phyloP scores from a whole-genome alignment of 2,329 filamentous ascomycete species.

The Stachybotrys chartarum region DNA sequence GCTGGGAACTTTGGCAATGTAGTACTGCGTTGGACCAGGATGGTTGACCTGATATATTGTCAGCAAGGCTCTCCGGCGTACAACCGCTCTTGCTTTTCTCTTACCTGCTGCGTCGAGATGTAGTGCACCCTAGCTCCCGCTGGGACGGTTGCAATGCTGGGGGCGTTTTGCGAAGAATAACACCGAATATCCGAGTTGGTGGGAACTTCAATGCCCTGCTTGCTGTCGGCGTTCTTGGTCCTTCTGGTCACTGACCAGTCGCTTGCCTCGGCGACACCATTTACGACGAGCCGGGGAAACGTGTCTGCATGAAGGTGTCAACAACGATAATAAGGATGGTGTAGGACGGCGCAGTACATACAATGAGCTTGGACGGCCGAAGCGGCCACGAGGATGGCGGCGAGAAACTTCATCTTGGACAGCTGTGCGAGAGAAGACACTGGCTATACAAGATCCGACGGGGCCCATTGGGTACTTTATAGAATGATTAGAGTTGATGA shows the following conservation, averaged over 20 bases:
- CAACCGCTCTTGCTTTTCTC: background rate
- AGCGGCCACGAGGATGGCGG: background rate
- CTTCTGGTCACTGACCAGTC: background rate
- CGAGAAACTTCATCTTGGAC: background rate
- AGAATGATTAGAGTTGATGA: too few species aligned
- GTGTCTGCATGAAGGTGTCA: background rate
- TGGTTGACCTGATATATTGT: background rate
- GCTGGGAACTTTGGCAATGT: background rate
- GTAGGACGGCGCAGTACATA: background rate
- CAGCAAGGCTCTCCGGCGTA: background rate
- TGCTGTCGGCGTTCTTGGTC: background rate
- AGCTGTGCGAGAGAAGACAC: background rate
- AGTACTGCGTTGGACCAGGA: background rate
- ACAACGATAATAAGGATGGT: background rate
- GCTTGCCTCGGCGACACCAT: background rate
- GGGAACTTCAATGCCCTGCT: background rate
- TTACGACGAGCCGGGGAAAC: background rate
- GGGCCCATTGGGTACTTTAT: background rate
- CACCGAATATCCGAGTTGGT: background rate
- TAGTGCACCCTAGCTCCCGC: background rate
- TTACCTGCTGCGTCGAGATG: conserved; percentile 1
- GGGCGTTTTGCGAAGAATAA: background rate
- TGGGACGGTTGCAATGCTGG: background rate
- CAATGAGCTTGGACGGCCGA: background rate
- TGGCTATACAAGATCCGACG: background rate